Conservation (phyloP, 768 basidiomycete species). For the Bullera alba region DNA sequence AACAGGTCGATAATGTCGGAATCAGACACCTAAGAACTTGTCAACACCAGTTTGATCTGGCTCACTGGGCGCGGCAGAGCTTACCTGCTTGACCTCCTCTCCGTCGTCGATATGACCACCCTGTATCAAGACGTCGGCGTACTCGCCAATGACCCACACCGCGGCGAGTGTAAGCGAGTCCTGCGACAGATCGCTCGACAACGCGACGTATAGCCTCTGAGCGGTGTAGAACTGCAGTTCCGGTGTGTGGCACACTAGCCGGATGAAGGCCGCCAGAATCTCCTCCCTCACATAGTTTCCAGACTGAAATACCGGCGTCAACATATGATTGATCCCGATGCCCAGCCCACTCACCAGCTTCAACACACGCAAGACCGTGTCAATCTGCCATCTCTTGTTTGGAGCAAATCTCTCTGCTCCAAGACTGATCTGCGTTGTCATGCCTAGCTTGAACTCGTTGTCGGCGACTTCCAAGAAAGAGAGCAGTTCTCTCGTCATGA, state of each 20-base stretch:
- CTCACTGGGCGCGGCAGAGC: constrained; percentile 7
- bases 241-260: constrained; percentile 91
- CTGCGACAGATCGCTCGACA: constrained; percentile 87
- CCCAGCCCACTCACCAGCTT: constrained; percentile 61
- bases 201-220: constrained; percentile 78
- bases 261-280: constrained; percentile 87
- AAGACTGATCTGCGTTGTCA: constrained; percentile 94
- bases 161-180: constrained; percentile 88
- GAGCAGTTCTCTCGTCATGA: constrained; percentile 83
- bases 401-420: constrained; percentile 96
- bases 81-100: constrained; percentile 63
- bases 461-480: constrained; percentile 97
- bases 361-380: constrained; percentile 85
- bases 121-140: constrained; percentile 80
- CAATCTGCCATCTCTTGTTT: constrained; percentile 98
- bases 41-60: not conserved
- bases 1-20: constrained; percentile 78
- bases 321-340: not conserved
- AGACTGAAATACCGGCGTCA: constrained; percentile 58
- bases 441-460: constrained; percentile 94
- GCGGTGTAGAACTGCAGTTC: constrained; percentile 93
- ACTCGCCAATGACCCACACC: constrained; percentile 95
- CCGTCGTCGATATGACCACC: constrained; percentile 69
- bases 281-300: constrained; percentile 98
- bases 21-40: constrained; percentile 74